These are phyloP conservation scores for Corchorus capsularis DNA, from an alignment of 345 rosid species.

Conservation along the genomic window DNA sequence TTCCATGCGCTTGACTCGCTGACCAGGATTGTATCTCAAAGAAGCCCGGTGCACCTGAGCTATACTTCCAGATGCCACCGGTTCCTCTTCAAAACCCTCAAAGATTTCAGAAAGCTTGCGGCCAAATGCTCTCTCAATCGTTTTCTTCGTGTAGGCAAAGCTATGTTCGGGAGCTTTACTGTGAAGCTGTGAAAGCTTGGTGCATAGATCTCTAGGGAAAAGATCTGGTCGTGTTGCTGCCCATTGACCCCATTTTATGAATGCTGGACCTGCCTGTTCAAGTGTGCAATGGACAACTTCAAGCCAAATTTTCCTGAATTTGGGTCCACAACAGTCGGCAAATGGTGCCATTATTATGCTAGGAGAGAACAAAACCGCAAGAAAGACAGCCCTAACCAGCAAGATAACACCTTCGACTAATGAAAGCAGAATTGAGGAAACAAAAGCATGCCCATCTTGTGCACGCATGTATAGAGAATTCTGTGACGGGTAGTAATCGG, in stretches of 20 bases:
- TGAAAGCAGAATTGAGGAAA: constrained; percentile 49
- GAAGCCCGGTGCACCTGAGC: constrained; percentile 97
- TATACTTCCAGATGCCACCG: constrained; percentile 98
- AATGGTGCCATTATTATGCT: constrained; percentile 80
- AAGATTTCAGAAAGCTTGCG: constrained; percentile 85
- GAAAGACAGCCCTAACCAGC: constrained; percentile 71
- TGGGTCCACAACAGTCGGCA: constrained; percentile 55
- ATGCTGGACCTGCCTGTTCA: constrained; percentile 94
- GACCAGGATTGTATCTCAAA: constrained; percentile 80
- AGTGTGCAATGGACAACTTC: constrained; percentile 73
- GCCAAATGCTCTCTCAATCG: constrained; percentile 88
- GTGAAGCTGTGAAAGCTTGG: constrained; percentile 89
- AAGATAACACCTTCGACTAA: constrained; percentile 55
- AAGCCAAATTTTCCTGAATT: constrained; percentile 64
- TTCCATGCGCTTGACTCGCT: constrained; percentile 58
- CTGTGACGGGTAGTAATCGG: constrained; percentile 48
- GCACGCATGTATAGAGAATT: constrained; percentile 57
- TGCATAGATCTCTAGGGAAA: constrained; percentile 85
- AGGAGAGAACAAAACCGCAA: constrained; percentile 72
- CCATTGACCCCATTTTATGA: constrained; percentile 99
- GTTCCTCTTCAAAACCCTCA: constrained; percentile 82
- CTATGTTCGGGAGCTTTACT: constrained; percentile 90
- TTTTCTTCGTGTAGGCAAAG: constrained; percentile 75
- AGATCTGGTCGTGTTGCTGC: constrained; percentile 97
- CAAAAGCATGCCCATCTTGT: constrained; percentile 55